Evolutionary conservation across 768 basidiomycete species (phyloP).

Genomic region (Nidularia pulvinata): DNA sequence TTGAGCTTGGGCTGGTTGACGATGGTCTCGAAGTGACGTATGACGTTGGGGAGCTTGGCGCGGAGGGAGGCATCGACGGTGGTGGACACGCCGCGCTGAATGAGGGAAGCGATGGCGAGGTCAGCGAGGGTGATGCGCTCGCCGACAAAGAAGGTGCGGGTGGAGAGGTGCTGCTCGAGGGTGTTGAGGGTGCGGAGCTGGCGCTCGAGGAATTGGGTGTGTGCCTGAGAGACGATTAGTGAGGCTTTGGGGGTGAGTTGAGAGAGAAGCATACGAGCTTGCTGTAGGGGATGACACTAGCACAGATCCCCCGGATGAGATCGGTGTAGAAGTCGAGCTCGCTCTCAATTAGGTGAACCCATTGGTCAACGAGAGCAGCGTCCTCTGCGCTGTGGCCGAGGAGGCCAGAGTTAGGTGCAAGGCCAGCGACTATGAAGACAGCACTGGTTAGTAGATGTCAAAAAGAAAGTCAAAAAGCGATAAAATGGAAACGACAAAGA

Average conservation of each 20-base stretch:
- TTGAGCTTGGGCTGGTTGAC: constrained; percentile 81
- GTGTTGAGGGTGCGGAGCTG: constrained; percentile 58
- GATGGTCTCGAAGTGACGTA: constrained; percentile 89
- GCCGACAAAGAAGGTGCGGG: constrained; percentile 88
- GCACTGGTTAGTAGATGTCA: constrained; percentile 7
- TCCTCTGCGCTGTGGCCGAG: constrained; percentile 68
- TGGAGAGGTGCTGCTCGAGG: constrained; percentile 72
- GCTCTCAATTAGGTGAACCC: constrained; percentile 72
- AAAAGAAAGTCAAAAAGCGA: background rate
- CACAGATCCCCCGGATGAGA: constrained; percentile 40
- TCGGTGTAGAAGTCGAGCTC: constrained; percentile 48
- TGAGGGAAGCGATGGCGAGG: constrained; percentile 59
- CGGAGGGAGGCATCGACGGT: constrained; percentile 70
- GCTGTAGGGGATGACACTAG: constrained; percentile 66
- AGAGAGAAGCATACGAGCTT: constrained; percentile 60
- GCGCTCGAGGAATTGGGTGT: constrained; percentile 52
- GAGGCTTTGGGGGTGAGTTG: constrained; percentile 2
- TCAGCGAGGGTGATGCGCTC: constrained; percentile 97
- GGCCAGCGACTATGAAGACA: constrained; percentile 59
- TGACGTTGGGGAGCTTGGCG: constrained; percentile 67
- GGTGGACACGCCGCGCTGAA: constrained; percentile 51
- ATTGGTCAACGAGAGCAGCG: constrained; percentile 81
- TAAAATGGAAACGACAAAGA: constrained; percentile 10
- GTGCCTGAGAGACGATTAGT: constrained; percentile 39
- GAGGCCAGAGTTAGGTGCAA: constrained; percentile 79